Conservation (phyloP, 441 rosid genomes). For the Populus hybrid region DNA sequence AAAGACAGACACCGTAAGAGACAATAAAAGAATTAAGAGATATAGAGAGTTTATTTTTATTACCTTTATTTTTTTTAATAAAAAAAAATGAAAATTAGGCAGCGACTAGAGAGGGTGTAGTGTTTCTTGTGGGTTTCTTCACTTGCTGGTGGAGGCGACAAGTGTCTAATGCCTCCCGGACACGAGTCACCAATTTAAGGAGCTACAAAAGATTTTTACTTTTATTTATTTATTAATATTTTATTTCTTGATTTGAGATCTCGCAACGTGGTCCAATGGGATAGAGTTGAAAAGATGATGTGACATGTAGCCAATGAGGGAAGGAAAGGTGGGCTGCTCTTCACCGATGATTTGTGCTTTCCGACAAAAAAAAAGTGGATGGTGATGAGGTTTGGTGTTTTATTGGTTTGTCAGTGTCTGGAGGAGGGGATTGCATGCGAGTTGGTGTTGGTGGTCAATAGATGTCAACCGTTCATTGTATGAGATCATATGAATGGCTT, state of each 20-base stretch:
- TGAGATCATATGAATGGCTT: not conserved
- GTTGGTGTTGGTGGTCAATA: not conserved
- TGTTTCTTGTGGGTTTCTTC: slow-evolving; percentile 23
- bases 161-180: slow-evolving; percentile 52
- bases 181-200: slow-evolving; percentile 66
- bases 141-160: slow-evolving; percentile 46
- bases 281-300: slow-evolving; percentile 23
- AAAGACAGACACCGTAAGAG: slow-evolving; percentile 1
- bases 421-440: not conserved
- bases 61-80: slow-evolving; percentile 19
- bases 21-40: not conserved
- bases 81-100: slow-evolving; percentile 19
- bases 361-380: slow-evolving; percentile 22
- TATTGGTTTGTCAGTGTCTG: not conserved
- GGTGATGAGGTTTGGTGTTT: slow-evolving; percentile 9
- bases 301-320: slow-evolving; percentile 28
- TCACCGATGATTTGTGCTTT: slow-evolving; percentile 32
- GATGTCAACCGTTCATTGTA: not conserved
- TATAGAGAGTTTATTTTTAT: not conserved
- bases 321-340: slow-evolving; percentile 29
- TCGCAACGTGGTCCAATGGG: slow-evolving; percentile 57
- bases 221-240: slow-evolving; percentile 10
- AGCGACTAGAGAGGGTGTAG: slow-evolving; percentile 22
- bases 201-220: slow-evolving; percentile 12
- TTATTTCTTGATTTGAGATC: slow-evolving; percentile 18